A percentile compares a stretch with the other conserved stretches of the same genome.
Evolutionary conservation across 805 yeast species (phyloP).

Genomic region (Wickerhamomyces chambardii): DNA sequence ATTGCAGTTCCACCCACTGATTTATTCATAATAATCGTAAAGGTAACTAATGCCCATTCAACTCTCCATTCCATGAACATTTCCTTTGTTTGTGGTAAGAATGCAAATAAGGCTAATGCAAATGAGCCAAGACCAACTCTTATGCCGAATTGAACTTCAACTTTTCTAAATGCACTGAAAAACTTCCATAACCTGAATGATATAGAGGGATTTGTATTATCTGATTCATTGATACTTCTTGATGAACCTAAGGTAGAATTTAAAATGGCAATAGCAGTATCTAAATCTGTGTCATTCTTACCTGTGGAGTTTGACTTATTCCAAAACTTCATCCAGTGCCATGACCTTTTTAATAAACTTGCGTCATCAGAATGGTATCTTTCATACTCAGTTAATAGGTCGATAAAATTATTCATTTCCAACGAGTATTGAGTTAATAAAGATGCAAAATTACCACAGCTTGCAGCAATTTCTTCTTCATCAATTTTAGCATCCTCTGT

Average conservation of each 20-base stretch:
- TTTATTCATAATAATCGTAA: conserved; percentile 76
- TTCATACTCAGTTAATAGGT: conserved; percentile 31
- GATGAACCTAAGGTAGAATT: conserved; percentile 7
- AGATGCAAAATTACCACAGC: conserved; percentile 73
- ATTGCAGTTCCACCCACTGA: conserved; percentile 78
- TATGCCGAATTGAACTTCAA: conserved; percentile 71
- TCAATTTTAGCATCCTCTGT: conserved; percentile 36
- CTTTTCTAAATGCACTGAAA: conserved; percentile 43
- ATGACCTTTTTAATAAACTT: conserved; percentile 21
- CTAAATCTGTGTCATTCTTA: conserved; percentile 4
- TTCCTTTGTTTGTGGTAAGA: conserved; percentile 42
- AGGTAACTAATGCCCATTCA: conserved; percentile 82
- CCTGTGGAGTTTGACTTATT: conserved; percentile 3
- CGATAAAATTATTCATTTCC: conserved; percentile 43
- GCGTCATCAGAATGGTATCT: conserved; percentile 2
- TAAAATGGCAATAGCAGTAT: conserved; percentile 5
- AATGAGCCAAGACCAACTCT: conserved; percentile 76
- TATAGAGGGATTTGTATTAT: conserved; percentile 8
- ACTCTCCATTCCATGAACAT: conserved; percentile 60
- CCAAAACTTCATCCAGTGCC: conserved; percentile 52
- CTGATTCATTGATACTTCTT: conserved; percentile 13
- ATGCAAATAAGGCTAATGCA: conserved; percentile 58
- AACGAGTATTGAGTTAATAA: conserved; percentile 53
- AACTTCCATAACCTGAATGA: conserved; percentile 37
- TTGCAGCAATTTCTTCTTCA: conserved; percentile 77